A percentile compares a stretch with the other conserved stretches of the same genome.
Conservation (phyloP, 345 rosid genomes). For the Fremontodendron californicum region DNA sequence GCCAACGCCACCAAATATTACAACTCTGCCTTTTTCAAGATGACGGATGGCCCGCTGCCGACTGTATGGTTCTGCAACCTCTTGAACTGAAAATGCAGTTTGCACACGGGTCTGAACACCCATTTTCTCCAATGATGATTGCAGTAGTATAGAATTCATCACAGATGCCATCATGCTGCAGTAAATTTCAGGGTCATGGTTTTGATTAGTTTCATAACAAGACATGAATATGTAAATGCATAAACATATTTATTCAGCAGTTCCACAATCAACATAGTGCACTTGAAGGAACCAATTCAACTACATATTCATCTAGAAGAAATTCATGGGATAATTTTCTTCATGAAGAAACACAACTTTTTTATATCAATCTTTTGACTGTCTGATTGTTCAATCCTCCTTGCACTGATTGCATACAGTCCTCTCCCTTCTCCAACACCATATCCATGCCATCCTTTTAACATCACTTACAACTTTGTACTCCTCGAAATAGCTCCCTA, state of each 20-base stretch:
- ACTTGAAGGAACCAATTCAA: background rate
- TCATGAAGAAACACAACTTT: background rate
- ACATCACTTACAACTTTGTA: background rate
- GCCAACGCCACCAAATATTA: slow-evolving; percentile 86
- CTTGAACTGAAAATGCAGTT: slow-evolving; percentile 63
- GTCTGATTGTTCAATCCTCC: background rate
- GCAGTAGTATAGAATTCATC: slow-evolving; percentile 83
- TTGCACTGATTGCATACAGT: background rate
- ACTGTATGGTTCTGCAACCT: slow-evolving; percentile 79
- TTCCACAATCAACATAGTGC: background rate
- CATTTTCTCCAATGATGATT: slow-evolving; percentile 77
- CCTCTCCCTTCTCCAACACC: background rate
- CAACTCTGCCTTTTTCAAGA: slow-evolving; percentile 92
- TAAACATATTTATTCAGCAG: background rate
- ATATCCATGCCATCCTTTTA: background rate
- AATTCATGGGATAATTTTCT: background rate
- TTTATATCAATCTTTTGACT: background rate
- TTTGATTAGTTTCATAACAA: background rate
- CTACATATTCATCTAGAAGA: background rate
- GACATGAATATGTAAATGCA: background rate
- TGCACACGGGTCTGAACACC: slow-evolving; percentile 77
- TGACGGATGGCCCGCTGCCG: slow-evolving; percentile 75
- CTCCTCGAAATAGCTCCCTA: background rate
- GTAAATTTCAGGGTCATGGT: slow-evolving; percentile 14
- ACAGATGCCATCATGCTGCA: slow-evolving; percentile 92